phyloP scores from a whole-genome alignment of 2,329 filamentous ascomycete species.

The Pseudogymnoascus sp. region DNA sequence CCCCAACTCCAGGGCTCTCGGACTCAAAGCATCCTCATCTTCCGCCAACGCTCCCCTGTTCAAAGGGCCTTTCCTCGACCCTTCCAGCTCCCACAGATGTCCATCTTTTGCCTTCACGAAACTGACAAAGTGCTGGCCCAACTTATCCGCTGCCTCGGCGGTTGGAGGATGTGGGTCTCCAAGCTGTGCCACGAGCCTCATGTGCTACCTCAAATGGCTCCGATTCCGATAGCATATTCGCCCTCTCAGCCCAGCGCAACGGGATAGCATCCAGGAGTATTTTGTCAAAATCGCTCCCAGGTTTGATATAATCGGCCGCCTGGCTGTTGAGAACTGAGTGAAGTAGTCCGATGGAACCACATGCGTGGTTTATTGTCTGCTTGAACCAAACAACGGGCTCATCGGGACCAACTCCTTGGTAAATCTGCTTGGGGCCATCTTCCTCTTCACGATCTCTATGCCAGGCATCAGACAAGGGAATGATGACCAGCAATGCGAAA shows the following conservation, averaged over 20 bases:
- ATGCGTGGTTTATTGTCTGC: slow-evolving; percentile 91
- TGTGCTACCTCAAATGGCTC: slow-evolving; percentile 72
- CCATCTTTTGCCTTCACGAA: slow-evolving; percentile 74
- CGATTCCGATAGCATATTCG: slow-evolving; percentile 72
- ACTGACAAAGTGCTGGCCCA: slow-evolving; percentile 95
- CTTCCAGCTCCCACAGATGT: slow-evolving; percentile 64
- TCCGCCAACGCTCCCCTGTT: slow-evolving; percentile 48
- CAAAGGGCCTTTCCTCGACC: slow-evolving; percentile 59
- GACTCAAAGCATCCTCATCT: slow-evolving; percentile 67
- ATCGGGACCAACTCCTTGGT: slow-evolving; percentile 56
- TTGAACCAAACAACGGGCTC: slow-evolving; percentile 90
- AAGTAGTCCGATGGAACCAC: slow-evolving; percentile 80
- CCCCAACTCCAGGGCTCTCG: slow-evolving; percentile 67
- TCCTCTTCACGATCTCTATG: slow-evolving; percentile 69
- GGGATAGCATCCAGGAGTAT: slow-evolving; percentile 64
- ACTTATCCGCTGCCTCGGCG: slow-evolving; percentile 56
- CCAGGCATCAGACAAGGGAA: slow-evolving; percentile 76
- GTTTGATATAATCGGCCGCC: slow-evolving; percentile 37
- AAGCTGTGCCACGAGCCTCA: slow-evolving; percentile 62
- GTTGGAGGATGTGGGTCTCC: slow-evolving; percentile 76
- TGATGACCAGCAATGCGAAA: slow-evolving; percentile 83
- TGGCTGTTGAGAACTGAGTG: slow-evolving; percentile 77
- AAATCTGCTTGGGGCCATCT: slow-evolving; percentile 58
- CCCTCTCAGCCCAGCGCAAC: slow-evolving; percentile 58
- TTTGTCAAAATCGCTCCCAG: slow-evolving; percentile 40